Conservation (phyloP, 2,329 filamentous ascomycete genomes). For the Lithohypha guttulata region DNA sequence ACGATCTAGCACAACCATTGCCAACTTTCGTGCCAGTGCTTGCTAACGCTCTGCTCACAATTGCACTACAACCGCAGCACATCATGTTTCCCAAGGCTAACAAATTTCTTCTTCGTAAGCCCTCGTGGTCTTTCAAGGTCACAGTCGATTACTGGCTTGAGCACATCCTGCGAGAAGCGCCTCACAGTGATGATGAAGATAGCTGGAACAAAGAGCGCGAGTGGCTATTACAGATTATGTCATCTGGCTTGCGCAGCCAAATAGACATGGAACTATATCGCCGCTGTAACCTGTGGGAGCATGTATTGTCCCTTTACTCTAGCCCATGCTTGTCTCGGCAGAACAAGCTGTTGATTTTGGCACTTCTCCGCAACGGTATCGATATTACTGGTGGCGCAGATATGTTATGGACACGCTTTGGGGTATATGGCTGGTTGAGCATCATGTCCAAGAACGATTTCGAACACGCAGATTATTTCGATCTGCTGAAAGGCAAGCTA, state of each 20-base stretch:
- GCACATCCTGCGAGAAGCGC: constrained; percentile 62
- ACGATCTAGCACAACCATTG: constrained; percentile 39
- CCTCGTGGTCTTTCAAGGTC: constrained; percentile 56
- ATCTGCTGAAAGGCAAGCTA: constrained; percentile 11
- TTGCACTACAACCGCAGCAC: constrained; percentile 67
- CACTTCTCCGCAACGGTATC: constrained; percentile 54
- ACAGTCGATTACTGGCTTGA: constrained; percentile 52
- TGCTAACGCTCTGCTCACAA: constrained; percentile 55
- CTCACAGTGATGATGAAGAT: constrained; percentile 62
- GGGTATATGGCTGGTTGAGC: constrained; percentile 56
- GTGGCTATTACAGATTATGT: constrained; percentile 27
- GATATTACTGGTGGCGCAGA: constrained; percentile 59
- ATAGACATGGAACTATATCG: constrained; percentile 40
- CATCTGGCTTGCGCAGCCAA: constrained; percentile 18
- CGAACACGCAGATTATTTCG: constrained; percentile 5
- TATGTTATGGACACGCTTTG: constrained; percentile 68
- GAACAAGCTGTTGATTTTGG: constrained; percentile 52
- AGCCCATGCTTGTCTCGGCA: constrained; percentile 53
- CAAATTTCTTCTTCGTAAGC: constrained; percentile 65
- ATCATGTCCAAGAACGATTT: neutral
- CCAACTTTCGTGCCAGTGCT: constrained; percentile 69
- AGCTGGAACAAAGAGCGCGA: constrained; percentile 52
- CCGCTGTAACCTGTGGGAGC: constrained; percentile 59
- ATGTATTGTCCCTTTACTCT: constrained; percentile 57
- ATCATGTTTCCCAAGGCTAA: constrained; percentile 80